Conservation (phyloP, 306 rosid genomes). For the Vigna mungo region DNA sequence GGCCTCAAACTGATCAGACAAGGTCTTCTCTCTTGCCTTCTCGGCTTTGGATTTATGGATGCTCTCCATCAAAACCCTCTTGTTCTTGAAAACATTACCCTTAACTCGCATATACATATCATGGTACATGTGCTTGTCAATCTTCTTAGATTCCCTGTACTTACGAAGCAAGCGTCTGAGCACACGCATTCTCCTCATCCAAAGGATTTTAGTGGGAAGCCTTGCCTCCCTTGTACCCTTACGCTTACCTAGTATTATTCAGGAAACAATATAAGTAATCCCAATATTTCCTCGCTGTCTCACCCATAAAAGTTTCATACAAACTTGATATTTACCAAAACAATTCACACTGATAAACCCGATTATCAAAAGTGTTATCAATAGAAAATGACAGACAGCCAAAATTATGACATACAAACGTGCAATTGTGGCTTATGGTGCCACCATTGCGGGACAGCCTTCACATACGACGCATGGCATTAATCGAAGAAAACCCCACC, state of each 20-base stretch:
- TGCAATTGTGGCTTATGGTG: too few relatives aligned
- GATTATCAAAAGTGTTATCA: not conserved
- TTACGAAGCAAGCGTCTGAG: conserved; percentile 95
- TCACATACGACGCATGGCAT: too few relatives aligned
- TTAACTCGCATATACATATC: conserved; percentile 98
- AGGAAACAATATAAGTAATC: conserved; percentile 2
- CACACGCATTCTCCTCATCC: conserved; percentile 99
- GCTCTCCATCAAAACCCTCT: conserved; percentile 96
- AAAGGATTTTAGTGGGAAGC: conserved; percentile 88
- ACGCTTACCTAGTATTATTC: conserved; percentile 69
- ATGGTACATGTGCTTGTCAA: conserved; percentile 97
- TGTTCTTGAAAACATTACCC: conserved; percentile 98
- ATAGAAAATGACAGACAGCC: not conserved
- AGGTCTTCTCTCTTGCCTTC: conserved; percentile 95
- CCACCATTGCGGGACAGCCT: too few relatives aligned
- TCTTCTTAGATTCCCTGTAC: conserved; percentile 90
- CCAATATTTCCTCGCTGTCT: not conserved
- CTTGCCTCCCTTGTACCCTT: conserved; percentile 99
- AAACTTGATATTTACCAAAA: not conserved
- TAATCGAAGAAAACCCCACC: too few relatives aligned
- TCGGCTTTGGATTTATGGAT: conserved; percentile 97
- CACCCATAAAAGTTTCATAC: not conserved
- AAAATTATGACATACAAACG: not conserved
- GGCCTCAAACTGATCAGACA: conserved; percentile 94
- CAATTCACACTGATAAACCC: not conserved